Evolutionary conservation across 1,284 basidiomycete species (phyloP).

Genomic region (Vanrija sp.): DNA sequence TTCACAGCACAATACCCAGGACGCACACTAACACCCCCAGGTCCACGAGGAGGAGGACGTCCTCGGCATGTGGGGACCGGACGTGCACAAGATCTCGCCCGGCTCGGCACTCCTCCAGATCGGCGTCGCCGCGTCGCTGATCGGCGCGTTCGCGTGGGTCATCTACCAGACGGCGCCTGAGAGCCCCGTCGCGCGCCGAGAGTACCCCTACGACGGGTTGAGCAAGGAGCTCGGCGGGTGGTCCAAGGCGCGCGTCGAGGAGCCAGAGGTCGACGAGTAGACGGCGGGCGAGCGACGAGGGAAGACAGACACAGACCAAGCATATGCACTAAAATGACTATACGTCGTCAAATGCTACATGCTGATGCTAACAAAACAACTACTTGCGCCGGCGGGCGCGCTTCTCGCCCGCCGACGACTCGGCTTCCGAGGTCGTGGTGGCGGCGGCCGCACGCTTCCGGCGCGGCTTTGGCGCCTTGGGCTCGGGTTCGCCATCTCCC

Average conservation of each 20-base stretch:
- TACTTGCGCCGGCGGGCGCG: too few species aligned
- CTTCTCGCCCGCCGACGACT: too few species aligned
- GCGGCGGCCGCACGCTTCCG: too few species aligned
- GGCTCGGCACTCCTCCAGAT: constrained; percentile 27
- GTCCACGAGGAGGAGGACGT: constrained; percentile 79
- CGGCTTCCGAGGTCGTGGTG: too few species aligned
- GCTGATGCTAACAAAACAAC: too few species aligned
- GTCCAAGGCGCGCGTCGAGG: constrained; percentile 27
- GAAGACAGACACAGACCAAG: not conserved
- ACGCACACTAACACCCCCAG: constrained; percentile 49
- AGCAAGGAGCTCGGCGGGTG: constrained; percentile 44
- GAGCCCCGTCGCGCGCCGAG: constrained; percentile 31
- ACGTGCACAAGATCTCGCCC: constrained; percentile 52
- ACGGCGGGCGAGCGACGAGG: not conserved
- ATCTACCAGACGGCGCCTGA: constrained; percentile 29
- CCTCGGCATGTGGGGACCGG: constrained; percentile 83
- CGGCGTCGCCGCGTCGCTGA: constrained; percentile 11
- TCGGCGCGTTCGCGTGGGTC: constrained; percentile 37
- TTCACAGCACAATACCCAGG: not conserved
- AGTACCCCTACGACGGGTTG: constrained; percentile 46
- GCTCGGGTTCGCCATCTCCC: too few species aligned
- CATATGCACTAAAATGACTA: too few species aligned
- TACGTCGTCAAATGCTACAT: too few species aligned
- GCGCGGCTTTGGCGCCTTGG: too few species aligned
- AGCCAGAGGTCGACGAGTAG: constrained; percentile 37